Evolutionary conservation across 306 rosid genomes (phyloP).

Genomic region (Biancaea sappan): DNA sequence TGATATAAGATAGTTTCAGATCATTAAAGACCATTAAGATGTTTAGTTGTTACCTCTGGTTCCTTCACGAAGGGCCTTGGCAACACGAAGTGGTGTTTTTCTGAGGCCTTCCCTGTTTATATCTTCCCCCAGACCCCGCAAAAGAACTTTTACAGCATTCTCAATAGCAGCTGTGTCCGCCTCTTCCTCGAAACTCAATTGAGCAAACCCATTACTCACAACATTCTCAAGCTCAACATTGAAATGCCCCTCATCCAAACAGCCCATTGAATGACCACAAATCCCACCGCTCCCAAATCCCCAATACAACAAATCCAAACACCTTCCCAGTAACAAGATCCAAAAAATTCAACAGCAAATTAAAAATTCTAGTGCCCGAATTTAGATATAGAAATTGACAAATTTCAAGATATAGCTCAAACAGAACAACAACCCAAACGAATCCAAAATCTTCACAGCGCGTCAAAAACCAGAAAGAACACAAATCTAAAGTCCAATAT

Average conservation of each 20-base stretch:
- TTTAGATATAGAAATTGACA: not conserved
- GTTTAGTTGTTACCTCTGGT: conserved; percentile 62
- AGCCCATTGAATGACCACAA: conserved; percentile 63
- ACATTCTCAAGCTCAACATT: conserved; percentile 66
- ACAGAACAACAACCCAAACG: not conserved
- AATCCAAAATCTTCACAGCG: not conserved
- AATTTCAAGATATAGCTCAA: not conserved
- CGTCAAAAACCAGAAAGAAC: not conserved
- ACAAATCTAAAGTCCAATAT: conserved; percentile 3
- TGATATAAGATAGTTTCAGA: not conserved
- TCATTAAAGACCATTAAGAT: not conserved
- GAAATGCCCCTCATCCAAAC: conserved; percentile 75
- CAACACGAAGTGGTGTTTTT: conserved; percentile 92
- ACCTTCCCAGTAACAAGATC: not conserved
- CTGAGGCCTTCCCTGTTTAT: conserved; percentile 78
- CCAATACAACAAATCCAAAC: conserved; percentile 11
- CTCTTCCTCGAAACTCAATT: conserved; percentile 46
- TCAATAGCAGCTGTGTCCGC: conserved; percentile 56
- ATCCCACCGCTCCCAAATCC: conserved; percentile 30
- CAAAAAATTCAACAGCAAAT: not conserved
- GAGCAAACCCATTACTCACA: conserved; percentile 41
- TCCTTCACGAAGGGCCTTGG: conserved; percentile 93
- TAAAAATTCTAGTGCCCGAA: not conserved
- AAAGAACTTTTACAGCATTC: conserved; percentile 81
- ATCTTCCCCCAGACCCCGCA: conserved; percentile 87